A percentile compares a stretch with the other conserved stretches of the same genome.
Conservation (phyloP, 2,329 filamentous ascomycete species). For the Nannizzia gypsea region DNA sequence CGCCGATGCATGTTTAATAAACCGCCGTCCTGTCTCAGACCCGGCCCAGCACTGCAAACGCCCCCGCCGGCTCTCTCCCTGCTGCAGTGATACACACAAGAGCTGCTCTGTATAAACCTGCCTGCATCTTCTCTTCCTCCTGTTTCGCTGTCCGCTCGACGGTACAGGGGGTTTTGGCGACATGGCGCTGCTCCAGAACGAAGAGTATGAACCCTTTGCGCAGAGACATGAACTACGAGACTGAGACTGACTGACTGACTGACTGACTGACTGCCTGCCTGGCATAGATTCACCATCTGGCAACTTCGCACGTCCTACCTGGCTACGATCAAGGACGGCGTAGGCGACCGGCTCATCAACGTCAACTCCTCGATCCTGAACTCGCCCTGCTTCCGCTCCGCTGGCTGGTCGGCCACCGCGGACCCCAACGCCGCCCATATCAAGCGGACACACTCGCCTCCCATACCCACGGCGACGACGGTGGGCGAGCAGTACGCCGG, state of each 20-base stretch:
- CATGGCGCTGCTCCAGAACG: slow-evolving; percentile 42
- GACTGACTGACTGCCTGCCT: neutral
- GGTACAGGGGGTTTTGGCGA: neutral
- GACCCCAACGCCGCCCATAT: slow-evolving; percentile 41
- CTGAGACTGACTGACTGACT: neutral
- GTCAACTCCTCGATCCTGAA: slow-evolving; percentile 52
- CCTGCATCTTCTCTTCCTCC: neutral
- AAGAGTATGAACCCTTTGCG: slow-evolving; percentile 33
- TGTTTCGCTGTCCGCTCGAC: neutral
- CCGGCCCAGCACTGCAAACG: neutral
- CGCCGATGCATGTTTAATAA: neutral
- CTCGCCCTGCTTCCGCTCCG: slow-evolving; percentile 52
- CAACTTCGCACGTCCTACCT: slow-evolving; percentile 55
- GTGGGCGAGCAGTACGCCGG: slow-evolving; percentile 32
- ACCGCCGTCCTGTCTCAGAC: neutral
- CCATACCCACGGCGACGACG: slow-evolving; percentile 48
- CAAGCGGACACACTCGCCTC: slow-evolving; percentile 54
- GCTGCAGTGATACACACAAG: too few relatives aligned
- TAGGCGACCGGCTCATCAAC: slow-evolving; percentile 54
- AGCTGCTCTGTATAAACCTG: neutral
- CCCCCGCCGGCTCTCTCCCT: too few relatives aligned
- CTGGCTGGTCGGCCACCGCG: slow-evolving; percentile 44
- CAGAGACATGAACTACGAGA: neutral
- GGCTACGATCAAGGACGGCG: slow-evolving; percentile 52
- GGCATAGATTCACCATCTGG: slow-evolving; percentile 50